phyloP scores from a whole-genome alignment of 2,329 filamentous ascomycete genomes.

The Periconia sp. region DNA sequence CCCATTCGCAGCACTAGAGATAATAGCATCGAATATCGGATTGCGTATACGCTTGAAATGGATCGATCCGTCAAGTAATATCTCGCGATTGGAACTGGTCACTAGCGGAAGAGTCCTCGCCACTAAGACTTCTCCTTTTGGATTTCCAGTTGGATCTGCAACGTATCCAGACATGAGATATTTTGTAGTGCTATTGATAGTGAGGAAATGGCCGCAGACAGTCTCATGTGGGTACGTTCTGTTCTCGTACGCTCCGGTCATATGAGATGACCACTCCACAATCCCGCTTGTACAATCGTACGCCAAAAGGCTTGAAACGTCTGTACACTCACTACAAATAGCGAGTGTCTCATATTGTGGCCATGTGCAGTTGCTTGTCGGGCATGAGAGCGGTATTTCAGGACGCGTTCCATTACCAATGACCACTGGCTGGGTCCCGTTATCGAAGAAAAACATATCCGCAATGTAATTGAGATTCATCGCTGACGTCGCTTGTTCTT shows the following conservation, averaged over 20 bases:
- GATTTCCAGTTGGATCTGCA: conserved; percentile 3
- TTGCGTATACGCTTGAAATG: conserved; percentile 20
- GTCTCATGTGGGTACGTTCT: conserved; percentile 10
- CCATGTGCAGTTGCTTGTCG: conserved; percentile 32
- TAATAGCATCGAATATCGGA: conserved; percentile 12
- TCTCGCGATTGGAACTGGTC: not conserved
- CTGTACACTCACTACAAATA: conserved; percentile 21
- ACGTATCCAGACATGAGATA: conserved; percentile 26
- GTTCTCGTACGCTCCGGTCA: not conserved
- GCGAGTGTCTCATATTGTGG: conserved; percentile 25
- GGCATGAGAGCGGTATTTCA: conserved; percentile 31
- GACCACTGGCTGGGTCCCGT: conserved; percentile 19
- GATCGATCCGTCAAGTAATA: conserved; percentile 22
- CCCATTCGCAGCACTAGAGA: conserved; percentile 7
- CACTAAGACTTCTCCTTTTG: conserved; percentile 17
- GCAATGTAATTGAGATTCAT: not conserved
- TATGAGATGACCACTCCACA: conserved; percentile 2
- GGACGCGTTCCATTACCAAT: conserved; percentile 23
- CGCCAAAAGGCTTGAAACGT: not conserved
- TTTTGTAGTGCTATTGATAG: conserved; percentile 18
- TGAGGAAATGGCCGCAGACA: conserved; percentile 34
- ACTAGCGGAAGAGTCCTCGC: conserved; percentile 20
- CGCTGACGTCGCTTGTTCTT: conserved; percentile 7
- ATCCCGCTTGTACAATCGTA: not conserved
- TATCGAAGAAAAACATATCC: conserved; percentile 21